Base-by-base conservation (phyloP, 2,329 filamentous ascomycete genomes). In the Chrysosporium queenslandicum region DNA sequence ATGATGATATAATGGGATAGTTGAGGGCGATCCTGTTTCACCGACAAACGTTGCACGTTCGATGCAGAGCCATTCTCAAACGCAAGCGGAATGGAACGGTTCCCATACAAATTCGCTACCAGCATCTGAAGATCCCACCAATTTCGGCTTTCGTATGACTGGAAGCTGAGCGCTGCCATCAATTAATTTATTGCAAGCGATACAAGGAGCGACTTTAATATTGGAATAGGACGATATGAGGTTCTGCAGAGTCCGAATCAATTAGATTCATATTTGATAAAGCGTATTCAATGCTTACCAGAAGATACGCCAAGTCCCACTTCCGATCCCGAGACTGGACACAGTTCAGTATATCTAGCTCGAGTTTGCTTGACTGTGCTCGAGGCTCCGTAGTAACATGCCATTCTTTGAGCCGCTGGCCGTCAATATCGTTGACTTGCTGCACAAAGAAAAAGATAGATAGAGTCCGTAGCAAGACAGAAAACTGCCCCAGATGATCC, bases 141-240 rank as follows among this genome's bases (percentile, higher is more conserved):
- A 20, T 23, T 62, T 62, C 11, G 57, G 56, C 23, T 61, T 63
- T 43, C 71, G 66, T 39, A 71, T 55, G n/a, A 64, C 60, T 3
- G 71, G 71, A 1, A 73, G 63, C 54, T 68, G 68, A 11, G 68
- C 64, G n/a, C 61, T 58, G 25, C 58, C 60, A 56, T 71, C 63
- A 51, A 68, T 66, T 52, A 72, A 59, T 16, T 62, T 64, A 37
- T 58, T 58, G 59, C 71, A 73, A 50, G 66, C 70, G 2, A 59
- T 54, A 52, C 71, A 73, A 14, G 65, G 61, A 1, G 63, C 67
- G 27, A 65, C 62, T 42, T 68, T 71, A 53, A 73, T 61, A 52
- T 69, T 63, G 11, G 64, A 57, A 56, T 72, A 73, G 18, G 71
- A 69, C 25, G 65, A 60, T 8, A 72, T 67, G 64, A 71, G 70